Evolutionary conservation across 2,329 filamentous ascomycete genomes (phyloP), one percentile per base, ranked within the genome.

Genomic region (Cladobotryum mycophilum): DNA sequence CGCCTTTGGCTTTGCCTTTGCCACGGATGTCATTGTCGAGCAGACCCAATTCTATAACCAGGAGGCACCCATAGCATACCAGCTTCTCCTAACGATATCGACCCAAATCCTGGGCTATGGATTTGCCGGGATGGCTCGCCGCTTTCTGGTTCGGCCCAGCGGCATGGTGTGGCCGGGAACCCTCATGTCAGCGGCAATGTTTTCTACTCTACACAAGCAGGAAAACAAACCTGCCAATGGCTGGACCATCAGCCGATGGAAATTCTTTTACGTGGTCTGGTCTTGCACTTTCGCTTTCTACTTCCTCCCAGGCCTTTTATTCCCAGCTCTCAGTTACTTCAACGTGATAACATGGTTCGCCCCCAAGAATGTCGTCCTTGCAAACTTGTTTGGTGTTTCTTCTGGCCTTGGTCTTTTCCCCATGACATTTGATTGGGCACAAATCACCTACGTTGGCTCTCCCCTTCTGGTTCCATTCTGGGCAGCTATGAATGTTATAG

Each of bases 101-200:
- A 93, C 89, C 0, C 89, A 95, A 64, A 88, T 93, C 25, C 72
- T 95, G 34, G 89, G 89, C 13, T 95, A 95, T 65, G 84, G 89
- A 3, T 89, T 95, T 64, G 89, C 89, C 45, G 89, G 89, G 2
- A 74, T 95, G 41, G 88, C 88, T 2, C 78, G 89, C 51, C 81
- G 87, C 45, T 93, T 90, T 64, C 76, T 95, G 4, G 89, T 95
- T 25, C 82, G 88, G 22, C 89, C 89, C 0, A 88, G 86, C 55
- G 88, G 88, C 53, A 95, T 95, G 86, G 89, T 95, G 44, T 95
- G 89, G 89, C 89, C 89, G 1, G 86, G 86, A 18, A 95, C 89
- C 0, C 74, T 95, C 45, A 90, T 92, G 77, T 92, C 89, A 17
- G 89, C 88, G 1, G 85, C 89, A 60, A 91, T 95, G 87, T 93